Conservation (phyloP, 108 stramenopile genomes). For the Epipyxis sp. region DNA sequence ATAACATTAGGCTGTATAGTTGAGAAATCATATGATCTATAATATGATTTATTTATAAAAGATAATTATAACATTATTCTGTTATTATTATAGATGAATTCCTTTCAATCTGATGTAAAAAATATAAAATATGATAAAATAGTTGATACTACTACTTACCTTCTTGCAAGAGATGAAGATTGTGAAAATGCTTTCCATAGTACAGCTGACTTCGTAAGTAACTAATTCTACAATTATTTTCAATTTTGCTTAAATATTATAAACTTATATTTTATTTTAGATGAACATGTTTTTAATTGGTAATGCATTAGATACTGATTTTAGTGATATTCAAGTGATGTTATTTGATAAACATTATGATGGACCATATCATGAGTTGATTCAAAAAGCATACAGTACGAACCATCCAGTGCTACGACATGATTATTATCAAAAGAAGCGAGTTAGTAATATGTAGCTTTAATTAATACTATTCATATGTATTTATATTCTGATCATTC, state of each 20-base stretch:
- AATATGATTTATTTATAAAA: no score
- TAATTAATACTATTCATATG: no score
- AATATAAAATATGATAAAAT: background rate
- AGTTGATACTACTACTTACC: slow-evolving; percentile 6
- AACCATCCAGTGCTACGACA: background rate
- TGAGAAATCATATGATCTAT: no score
- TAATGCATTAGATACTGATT: background rate
- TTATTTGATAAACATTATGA: slow-evolving; percentile 38
- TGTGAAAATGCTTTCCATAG: slow-evolving; percentile 42
- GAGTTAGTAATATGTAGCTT: no score
- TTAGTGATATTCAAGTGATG: slow-evolving; percentile 11
- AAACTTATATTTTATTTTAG: background rate
- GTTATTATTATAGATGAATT: no score
- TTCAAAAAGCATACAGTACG: slow-evolving; percentile 25
- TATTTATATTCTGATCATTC: no score
- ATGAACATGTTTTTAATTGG: slow-evolving; percentile 34
- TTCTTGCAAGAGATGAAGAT: slow-evolving; percentile 42
- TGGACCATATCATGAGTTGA: slow-evolving; percentile 24
- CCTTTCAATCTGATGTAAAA: no score
- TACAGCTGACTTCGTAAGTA: slow-evolving; percentile 36
- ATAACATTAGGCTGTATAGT: no score
- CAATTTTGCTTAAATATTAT: background rate
- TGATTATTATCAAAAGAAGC: background rate
- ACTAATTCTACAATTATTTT: background rate
- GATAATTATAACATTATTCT: no score